These are phyloP conservation scores for Ramaria sp. DNA, from an alignment of 768 basidiomycete genomes.

Conservation along the genomic window DNA sequence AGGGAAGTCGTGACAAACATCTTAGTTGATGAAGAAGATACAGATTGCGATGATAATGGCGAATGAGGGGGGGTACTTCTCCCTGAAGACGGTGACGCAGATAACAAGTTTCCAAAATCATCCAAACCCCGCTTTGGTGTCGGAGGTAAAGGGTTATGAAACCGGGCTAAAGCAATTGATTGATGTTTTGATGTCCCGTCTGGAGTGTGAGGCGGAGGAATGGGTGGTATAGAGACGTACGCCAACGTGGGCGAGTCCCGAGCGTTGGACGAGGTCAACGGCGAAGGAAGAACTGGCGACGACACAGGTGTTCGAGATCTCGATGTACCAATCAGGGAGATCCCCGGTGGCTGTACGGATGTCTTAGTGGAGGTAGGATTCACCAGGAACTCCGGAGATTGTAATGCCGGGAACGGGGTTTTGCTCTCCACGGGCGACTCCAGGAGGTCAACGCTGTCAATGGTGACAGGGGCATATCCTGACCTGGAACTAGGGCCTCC, in stretches of 20 bases:
- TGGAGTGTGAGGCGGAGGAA: neutral
- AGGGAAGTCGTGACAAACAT: neutral
- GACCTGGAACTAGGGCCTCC: neutral
- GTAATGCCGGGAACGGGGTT: neutral
- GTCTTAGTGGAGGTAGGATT: neutral
- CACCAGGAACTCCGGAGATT: neutral
- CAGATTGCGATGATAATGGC: conserved; percentile 14
- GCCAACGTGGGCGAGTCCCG: neutral
- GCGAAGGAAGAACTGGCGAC: neutral
- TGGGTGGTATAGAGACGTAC: neutral
- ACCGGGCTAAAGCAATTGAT: neutral
- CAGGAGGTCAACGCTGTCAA: neutral
- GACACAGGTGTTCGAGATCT: neutral
- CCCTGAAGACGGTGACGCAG: conserved; percentile 17
- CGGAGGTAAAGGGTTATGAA: neutral
- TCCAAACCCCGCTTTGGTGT: conserved; percentile 24
- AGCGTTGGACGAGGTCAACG: neutral
- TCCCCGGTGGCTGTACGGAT: neutral
- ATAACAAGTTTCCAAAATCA: conserved; percentile 44
- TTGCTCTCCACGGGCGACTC: neutral
- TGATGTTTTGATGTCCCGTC: neutral
- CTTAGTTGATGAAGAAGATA: conserved; percentile 10
- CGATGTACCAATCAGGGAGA: neutral
- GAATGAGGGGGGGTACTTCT: conserved; percentile 5
- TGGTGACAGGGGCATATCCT: neutral